Evolutionary conservation across 805 yeast genomes (phyloP).

Genomic region (Yarrowia keelungensis): DNA sequence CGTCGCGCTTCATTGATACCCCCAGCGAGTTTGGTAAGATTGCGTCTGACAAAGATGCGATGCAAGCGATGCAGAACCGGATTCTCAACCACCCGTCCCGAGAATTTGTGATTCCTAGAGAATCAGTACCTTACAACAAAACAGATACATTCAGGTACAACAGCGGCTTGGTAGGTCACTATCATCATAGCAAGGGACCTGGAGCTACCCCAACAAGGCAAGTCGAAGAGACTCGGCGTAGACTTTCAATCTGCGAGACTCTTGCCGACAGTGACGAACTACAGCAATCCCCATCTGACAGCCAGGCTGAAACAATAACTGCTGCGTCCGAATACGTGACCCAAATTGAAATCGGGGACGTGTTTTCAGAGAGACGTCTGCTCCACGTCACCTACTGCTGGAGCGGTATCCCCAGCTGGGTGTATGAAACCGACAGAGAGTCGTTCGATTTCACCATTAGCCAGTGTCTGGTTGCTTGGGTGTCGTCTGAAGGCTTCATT

Average conservation of each 20-base stretch:
- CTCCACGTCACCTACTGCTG: slow-evolving; percentile 37
- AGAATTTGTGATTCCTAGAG: slow-evolving; percentile 40
- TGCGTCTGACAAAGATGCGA: slow-evolving; percentile 5
- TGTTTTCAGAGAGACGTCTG: slow-evolving; percentile 22
- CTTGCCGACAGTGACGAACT: background rate
- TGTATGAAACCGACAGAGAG: slow-evolving; percentile 35
- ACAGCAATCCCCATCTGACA: background rate
- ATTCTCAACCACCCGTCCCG: slow-evolving; percentile 41
- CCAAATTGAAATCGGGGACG: slow-evolving; percentile 16
- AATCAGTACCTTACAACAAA: slow-evolving; percentile 40
- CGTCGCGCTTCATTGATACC: slow-evolving; percentile 16
- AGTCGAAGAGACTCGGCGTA: background rate
- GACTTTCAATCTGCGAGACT: slow-evolving; percentile 12
- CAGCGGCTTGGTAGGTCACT: slow-evolving; percentile 37
- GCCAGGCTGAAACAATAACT: background rate
- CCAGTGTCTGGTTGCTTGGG: slow-evolving; percentile 39
- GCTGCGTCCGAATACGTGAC: slow-evolving; percentile 1
- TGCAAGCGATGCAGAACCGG: slow-evolving; percentile 39
- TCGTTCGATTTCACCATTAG: slow-evolving; percentile 40
- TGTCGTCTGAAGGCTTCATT: slow-evolving; percentile 30
- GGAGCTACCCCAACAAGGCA: slow-evolving; percentile 3
- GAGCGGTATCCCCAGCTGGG: slow-evolving; percentile 39
- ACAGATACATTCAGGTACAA: slow-evolving; percentile 30
- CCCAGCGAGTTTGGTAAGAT: background rate
- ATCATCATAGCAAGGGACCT: slow-evolving; percentile 38